Evolutionary conservation across 768 basidiomycete species (phyloP), one percentile per base, ranked within the genome.

Genomic region (Sporobolomyces roseus): DNA sequence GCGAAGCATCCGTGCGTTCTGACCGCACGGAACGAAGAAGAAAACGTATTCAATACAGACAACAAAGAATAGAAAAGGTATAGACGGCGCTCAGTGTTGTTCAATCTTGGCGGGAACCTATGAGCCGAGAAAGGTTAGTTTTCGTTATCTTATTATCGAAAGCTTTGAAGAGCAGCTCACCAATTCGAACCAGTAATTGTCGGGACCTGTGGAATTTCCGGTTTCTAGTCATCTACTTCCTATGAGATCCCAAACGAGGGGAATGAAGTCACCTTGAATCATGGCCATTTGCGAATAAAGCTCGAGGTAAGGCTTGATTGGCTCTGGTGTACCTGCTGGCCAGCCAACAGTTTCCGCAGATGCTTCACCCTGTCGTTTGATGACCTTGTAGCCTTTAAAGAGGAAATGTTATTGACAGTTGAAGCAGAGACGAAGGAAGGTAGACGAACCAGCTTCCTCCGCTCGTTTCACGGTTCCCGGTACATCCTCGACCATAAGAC

Each of bases 281-380:
- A 70, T 71, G 5, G 61, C 64, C 69, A 71, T 71, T 49, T 71
- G 65, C 23, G 25, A 14, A n/a, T 71, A 66, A 27, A 66, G 58
- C 25, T 63, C 52, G 17, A 61, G 58, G 46, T 71, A 71, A 23
- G 61, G 62, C 41, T 71, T 52, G 45, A 71, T 71, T 12, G 70
- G 70, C n/a, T 59, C 35, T 7, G 70, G 70, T 36, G 65, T 71
- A 1, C 65, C 70, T 4, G 58, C 43, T 0, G 70, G 70, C 70
- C 70, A 71, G 17, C 65, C 70, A 17, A 66, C 65, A 23, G 70
- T 71, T 51, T 71, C 70, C 17, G 56, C 51, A 0, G 51, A 50
- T 27, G 55, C 46, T 16, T 49, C 43, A 10, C 70, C 70, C 43
- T 71, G 70, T 16, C 43, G 45, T 53, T 71, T 71, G 65, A 67